phyloP scores from a whole-genome alignment of 495 filamentous ascomycete species.

The Penicillium herquei region DNA sequence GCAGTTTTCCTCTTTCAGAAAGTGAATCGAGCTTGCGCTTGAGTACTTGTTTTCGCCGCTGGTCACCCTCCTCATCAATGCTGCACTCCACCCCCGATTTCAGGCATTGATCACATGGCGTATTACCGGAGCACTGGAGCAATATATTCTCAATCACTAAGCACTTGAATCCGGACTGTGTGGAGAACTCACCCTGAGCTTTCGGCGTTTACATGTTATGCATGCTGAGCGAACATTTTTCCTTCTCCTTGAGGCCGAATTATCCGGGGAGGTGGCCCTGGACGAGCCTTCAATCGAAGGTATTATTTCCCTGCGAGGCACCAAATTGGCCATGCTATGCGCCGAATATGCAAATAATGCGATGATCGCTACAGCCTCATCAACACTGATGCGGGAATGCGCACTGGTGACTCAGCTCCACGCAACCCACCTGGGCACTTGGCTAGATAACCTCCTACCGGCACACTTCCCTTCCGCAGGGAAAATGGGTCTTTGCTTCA shows the following conservation, averaged over 20 bases:
- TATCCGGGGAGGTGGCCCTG: not conserved
- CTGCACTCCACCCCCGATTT: constrained; percentile 29
- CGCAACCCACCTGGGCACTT: too few species aligned
- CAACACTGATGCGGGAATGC: not conserved
- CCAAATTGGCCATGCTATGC: not conserved
- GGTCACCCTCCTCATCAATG: constrained; percentile 31
- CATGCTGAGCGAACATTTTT: constrained; percentile 2
- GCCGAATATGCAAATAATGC: not conserved
- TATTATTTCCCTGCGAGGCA: not conserved
- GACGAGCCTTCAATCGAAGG: not conserved
- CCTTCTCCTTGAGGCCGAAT: not conserved
- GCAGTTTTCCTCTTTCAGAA: constrained; percentile 28
- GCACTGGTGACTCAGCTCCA: not conserved
- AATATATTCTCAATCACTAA: not conserved
- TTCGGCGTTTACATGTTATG: not conserved
- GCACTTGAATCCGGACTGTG: not conserved
- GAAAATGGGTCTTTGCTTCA: too few species aligned
- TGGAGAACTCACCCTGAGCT: constrained; percentile 3
- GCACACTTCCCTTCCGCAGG: too few species aligned
- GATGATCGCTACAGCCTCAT: not conserved
- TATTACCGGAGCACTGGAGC: constrained; percentile 32
- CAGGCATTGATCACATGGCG: constrained; percentile 33
- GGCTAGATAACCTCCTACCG: too few species aligned
- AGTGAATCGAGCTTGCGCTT: constrained; percentile 38
- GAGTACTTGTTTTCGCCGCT: constrained; percentile 31